Conservation (phyloP, 2,329 filamentous ascomycete genomes). For the Venturia oleaginea region DNA sequence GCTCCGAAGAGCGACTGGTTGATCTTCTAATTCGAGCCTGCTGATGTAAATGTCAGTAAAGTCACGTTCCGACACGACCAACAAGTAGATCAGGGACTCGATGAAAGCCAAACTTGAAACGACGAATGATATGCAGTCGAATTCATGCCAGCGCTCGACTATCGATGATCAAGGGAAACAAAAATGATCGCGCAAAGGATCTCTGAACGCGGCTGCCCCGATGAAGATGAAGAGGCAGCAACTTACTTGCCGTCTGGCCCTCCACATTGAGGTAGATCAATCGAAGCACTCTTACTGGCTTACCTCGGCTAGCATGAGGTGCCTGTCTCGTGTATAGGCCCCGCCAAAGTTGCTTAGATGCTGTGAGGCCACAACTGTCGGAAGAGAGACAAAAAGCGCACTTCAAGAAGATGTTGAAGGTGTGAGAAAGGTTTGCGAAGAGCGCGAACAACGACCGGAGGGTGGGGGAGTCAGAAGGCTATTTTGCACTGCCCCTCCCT, state of each 20-base stretch:
- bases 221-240: background rate
- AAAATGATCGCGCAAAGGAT: background rate
- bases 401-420: background rate
- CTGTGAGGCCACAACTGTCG: conserved; percentile 1
- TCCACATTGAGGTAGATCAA: background rate
- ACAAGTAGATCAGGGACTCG: background rate
- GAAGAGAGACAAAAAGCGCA: background rate
- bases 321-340: background rate
- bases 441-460: background rate
- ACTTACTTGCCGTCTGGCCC: background rate
- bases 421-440: background rate
- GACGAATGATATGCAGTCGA: background rate
- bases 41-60: background rate
- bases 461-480: background rate
- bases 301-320: background rate
- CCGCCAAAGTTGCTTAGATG: background rate
- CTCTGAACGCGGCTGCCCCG: background rate
- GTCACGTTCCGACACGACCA: background rate
- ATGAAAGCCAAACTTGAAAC: background rate
- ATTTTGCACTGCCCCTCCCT: background rate
- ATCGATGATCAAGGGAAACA: background rate
- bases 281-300: background rate
- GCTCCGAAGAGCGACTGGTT: conserved; percentile 3
- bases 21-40: background rate
- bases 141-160: background rate